Base-by-base conservation (phyloP, 2,329 filamentous ascomycete species). In the Stromatinia cepivora region DNA sequence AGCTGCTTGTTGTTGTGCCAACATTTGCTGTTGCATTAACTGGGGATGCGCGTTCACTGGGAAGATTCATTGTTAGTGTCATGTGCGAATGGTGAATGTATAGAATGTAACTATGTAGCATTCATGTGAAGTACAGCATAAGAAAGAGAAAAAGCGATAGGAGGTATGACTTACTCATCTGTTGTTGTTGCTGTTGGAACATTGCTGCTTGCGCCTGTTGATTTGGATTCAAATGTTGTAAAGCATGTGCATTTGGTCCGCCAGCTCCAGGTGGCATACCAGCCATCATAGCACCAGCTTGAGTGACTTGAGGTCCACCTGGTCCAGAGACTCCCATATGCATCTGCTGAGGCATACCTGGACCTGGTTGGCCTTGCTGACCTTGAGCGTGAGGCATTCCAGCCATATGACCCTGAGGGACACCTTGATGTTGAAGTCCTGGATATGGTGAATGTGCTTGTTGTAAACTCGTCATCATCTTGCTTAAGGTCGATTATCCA, bases 241-340 rank as follows among this genome's bases (percentile, higher is more conserved):
- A 81, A 25, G 89, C 89, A 80, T 92, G 90, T 70, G 87, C 85
- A 79, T 88, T 90, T 63, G 83, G 83, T 65, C 78, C 79, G 48
- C 79, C 79, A 67, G 84, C 84, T 71, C 90, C 87, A 42, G 89
- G 90, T 72, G 90, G 90, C 88, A 94, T 92, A 70, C 86, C 89
- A 73, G 82, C 86, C 90, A 94, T 92, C 84, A 93, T 87, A 69
- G 88, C 86, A 39, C 83, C 83, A 65, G 86, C 87, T 76, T 91
- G 89, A 78, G 88, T 92, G 73, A 92, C 89, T 78, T 92, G 90
- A 57, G 84, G 83, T 71, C 86, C 87, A 73, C 88, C 88, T 28
- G 91, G 90, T 48, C 87, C 90, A 70, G 91, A 91, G 39, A 90
- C 90, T 71, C 86, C 88, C 82, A 92, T 91, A 75, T 91, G 90